A percentile compares a stretch with the other conserved stretches of the same genome.
Evolutionary conservation across 345 rosid species (phyloP).

Genomic region (Salix arbutifolia): DNA sequence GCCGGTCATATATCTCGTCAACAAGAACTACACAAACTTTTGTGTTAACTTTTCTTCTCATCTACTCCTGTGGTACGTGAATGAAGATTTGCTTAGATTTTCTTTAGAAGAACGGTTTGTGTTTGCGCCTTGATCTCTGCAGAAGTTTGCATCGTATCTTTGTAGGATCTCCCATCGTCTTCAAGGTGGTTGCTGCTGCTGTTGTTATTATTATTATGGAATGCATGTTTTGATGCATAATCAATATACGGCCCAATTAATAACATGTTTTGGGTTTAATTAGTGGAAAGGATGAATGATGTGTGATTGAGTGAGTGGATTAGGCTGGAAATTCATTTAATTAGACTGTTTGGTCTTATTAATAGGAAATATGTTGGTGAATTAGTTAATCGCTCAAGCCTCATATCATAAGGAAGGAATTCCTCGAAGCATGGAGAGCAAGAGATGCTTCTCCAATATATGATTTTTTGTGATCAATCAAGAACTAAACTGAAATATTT

Average conservation of each 20-base stretch:
- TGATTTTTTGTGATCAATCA: no score
- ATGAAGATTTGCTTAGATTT: background rate
- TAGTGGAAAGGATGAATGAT: background rate
- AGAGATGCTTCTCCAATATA: background rate
- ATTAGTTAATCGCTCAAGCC: no score
- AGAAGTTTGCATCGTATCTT: background rate
- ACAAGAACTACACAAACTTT: background rate
- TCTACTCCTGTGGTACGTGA: background rate
- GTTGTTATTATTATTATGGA: no score
- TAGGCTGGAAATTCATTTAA: no score
- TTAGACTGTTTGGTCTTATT: no score
- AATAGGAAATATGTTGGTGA: no score
- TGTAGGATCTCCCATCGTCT: background rate
- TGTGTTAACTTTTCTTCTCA: background rate
- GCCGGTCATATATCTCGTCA: conserved; percentile 8
- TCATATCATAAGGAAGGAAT: no score
- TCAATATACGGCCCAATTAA: no score
- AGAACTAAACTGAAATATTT: background rate
- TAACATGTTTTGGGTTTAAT: background rate
- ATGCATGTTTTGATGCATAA: no score
- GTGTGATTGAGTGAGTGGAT: background rate
- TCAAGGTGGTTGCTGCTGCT: no score
- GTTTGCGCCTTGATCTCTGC: background rate
- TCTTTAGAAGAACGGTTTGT: conserved; percentile 2
- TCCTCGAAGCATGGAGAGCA: background rate